Evolutionary conservation across 2,329 filamentous ascomycete species (phyloP), one percentile per base, ranked within the genome.

Genomic region (Calonectria leucothoes): DNA sequence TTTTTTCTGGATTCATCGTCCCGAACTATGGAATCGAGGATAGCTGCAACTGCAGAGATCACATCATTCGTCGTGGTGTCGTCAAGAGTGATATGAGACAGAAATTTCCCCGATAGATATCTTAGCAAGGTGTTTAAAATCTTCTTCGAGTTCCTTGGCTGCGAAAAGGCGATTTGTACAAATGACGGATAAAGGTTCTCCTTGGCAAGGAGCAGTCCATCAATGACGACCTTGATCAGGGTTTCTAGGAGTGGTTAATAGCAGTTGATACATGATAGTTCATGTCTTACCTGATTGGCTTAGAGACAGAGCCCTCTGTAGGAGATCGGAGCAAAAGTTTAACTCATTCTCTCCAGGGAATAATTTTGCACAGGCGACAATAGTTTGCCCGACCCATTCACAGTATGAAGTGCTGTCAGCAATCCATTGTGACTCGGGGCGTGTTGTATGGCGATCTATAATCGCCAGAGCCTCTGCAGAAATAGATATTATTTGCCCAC

Each of bases 371-470:
- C 84, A 92, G 31, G 76, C 81, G 35, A 82, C 86, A 64, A 97
- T 87, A 80, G 92, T 94, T 17, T 83, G 84, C 2, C 92, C 93
- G 48, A 98, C 83, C 95, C 95, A 98, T 35, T 84, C 84, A 15
- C 91, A 89, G 84, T 94, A 98, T 23, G 88, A 82, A 31, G 86
- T 86, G 4, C 93, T 93, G 75, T 92, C 89, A 0, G 91, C 88
- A 39, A 94, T 80, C 94, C 95, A 97, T 15, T 76, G 75, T 7
- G 80, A 76, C 25, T 81, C 23, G 70, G 77, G 33, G 1, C 66
- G 64, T 3, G 77, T 39, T 0, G 78, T 77, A 25, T 85, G 84
- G 20, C 82, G 78, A 4, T 86, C 87, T 11, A 89, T 80, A 2
- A 88, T 77, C 31, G 88, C 84, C 66, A 91, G 87, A 7, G 92